Conservation (phyloP, 345 rosid genomes). For the Boechera stricta region DNA sequence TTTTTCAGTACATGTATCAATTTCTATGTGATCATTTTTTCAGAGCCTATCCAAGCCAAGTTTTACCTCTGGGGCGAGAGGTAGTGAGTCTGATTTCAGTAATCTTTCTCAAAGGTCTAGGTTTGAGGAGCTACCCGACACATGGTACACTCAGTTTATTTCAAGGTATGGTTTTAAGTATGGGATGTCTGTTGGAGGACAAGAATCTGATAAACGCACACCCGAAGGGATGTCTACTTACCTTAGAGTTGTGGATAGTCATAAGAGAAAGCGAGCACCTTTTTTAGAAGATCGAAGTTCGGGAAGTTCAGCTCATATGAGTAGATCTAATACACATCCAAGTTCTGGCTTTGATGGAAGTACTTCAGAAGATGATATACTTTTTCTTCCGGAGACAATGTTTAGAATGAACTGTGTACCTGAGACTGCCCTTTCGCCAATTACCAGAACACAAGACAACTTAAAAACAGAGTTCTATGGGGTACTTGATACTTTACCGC, state of each 20-base stretch:
- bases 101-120: constrained; percentile 62
- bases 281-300: constrained; percentile 56
- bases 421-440: constrained; percentile 65
- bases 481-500: constrained; percentile 79
- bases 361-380: constrained; percentile 60
- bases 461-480: constrained; percentile 65
- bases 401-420: constrained; percentile 83
- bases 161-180: constrained; percentile 66
- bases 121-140: constrained; percentile 84
- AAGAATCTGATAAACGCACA: constrained; percentile 72
- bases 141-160: constrained; percentile 86
- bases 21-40: background rate
- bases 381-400: constrained; percentile 81
- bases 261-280: constrained; percentile 75
- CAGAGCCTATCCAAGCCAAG: constrained; percentile 61
- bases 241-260: constrained; percentile 59
- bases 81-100: constrained; percentile 59
- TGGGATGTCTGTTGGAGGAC: constrained; percentile 59
- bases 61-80: constrained; percentile 55
- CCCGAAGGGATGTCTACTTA: constrained; percentile 80
- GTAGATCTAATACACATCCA: constrained; percentile 47
- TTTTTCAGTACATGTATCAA: background rate
- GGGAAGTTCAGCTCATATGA: constrained; percentile 44
- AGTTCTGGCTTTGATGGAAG: constrained; percentile 54
- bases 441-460: constrained; percentile 48